Evolutionary conservation across 106 monocot genomes (phyloP).

Genomic region (Dendrobium chrysotoxum): DNA sequence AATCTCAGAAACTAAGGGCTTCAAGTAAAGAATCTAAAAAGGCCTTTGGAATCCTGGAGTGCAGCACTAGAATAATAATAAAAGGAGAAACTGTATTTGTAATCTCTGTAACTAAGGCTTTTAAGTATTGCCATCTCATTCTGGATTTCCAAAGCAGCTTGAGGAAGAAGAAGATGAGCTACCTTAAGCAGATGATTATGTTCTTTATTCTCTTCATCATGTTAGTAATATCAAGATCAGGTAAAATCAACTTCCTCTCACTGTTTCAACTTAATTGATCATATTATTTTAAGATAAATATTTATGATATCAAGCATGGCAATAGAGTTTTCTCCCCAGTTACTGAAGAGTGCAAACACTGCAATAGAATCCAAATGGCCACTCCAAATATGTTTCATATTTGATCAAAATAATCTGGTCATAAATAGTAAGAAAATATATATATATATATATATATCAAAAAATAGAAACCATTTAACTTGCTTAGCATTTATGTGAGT

Average conservation of each 20-base stretch:
- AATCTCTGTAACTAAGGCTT: background rate
- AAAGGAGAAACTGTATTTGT: background rate
- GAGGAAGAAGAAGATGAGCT: constrained; percentile 1
- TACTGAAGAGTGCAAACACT: too few relatives aligned
- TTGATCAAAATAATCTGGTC: too few relatives aligned
- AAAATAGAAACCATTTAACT: too few relatives aligned
- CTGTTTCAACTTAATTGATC: background rate
- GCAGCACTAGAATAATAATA: background rate
- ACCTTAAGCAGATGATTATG: background rate
- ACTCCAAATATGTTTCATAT: too few relatives aligned
- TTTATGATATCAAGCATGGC: too few relatives aligned
- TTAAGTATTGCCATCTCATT: background rate
- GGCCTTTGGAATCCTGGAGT: background rate
- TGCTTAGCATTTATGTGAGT: too few relatives aligned
- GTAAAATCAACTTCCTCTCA: background rate
- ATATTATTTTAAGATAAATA: too few relatives aligned
- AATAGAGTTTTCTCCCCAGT: too few relatives aligned
- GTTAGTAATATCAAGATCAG: background rate
- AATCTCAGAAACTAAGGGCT: background rate
- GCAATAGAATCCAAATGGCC: too few relatives aligned
- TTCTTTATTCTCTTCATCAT: background rate
- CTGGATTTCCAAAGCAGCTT: background rate
- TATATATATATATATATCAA: too few relatives aligned
- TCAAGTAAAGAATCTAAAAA: background rate
- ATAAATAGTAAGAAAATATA: too few relatives aligned